phyloP scores from a whole-genome alignment of 352 stramenopile genomes.

The Phytophthora litchii region DNA sequence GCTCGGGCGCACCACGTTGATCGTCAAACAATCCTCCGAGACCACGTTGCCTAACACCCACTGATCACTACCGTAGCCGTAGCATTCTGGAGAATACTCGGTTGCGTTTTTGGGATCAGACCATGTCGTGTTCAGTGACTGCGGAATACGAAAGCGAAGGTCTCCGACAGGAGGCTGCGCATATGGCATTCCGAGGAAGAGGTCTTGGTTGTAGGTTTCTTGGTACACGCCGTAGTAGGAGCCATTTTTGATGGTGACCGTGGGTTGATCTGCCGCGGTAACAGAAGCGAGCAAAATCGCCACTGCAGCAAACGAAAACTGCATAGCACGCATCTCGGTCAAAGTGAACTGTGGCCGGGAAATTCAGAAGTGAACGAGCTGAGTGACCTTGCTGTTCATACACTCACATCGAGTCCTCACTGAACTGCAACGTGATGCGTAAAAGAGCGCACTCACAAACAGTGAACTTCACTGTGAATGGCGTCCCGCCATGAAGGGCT shows the following conservation, averaged over 20 bases:
- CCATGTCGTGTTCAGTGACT: slow-evolving; percentile 31
- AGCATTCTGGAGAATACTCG: slow-evolving; percentile 48
- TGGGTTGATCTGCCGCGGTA: slow-evolving; percentile 5
- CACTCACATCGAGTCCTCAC: not conserved
- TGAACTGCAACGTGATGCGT: slow-evolving; percentile 8
- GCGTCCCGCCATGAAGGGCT: not conserved
- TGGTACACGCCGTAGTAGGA: slow-evolving; percentile 37
- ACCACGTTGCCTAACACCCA: slow-evolving; percentile 29
- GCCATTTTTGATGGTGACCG: slow-evolving; percentile 32
- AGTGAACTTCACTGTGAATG: not conserved
- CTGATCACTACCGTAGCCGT: slow-evolving; percentile 29
- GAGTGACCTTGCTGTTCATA: not conserved
- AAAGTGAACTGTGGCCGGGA: not conserved
- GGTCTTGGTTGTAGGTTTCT: slow-evolving; percentile 31
- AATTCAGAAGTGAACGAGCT: slow-evolving; percentile 2
- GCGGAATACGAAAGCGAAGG: slow-evolving; percentile 30
- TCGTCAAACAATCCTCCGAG: slow-evolving; percentile 31
- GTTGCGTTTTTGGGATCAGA: slow-evolving; percentile 31
- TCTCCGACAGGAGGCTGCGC: slow-evolving; percentile 22
- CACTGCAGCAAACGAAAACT: not conserved
- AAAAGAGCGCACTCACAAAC: not conserved
- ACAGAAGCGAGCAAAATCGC: slow-evolving; percentile 6
- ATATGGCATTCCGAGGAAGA: slow-evolving; percentile 43
- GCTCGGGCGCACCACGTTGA: slow-evolving; percentile 38
- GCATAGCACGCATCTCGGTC: not conserved